Percentiles rank a stretch among this genome's conserved stretches.
Evolutionary conservation across 495 filamentous ascomycete species (phyloP).

Genomic region (Pseudevernia furfuracea): DNA sequence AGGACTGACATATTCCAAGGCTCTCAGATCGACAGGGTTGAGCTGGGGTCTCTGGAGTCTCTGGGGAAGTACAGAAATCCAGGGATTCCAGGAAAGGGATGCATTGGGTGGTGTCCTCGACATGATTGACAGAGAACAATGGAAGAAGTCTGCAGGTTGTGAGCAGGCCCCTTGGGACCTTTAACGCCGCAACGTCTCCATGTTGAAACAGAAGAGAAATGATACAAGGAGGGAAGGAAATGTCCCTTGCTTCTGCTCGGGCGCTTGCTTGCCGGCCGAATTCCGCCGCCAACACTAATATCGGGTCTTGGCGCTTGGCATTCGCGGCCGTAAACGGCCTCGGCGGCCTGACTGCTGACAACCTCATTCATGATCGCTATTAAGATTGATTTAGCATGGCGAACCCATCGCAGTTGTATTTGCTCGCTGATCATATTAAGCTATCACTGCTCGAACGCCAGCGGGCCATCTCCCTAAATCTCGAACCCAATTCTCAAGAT

Average conservation of each 20-base stretch:
- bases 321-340: not conserved
- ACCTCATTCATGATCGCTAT: not conserved
- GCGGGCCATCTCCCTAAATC: conserved; percentile 77
- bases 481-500: conserved; percentile 78
- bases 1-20: conserved; percentile 58
- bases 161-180: not conserved
- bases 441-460: conserved; percentile 69
- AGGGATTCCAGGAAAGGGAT: not conserved
- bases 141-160: not conserved
- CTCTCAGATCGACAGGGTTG: conserved; percentile 51
- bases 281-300: not conserved
- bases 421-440: conserved; percentile 50
- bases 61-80: not conserved
- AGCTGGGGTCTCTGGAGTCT: conserved; percentile 1
- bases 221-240: not conserved
- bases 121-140: not conserved
- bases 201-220: not conserved
- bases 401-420: conserved; percentile 47
- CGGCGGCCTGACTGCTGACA: not conserved
- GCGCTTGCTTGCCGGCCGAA: not conserved
- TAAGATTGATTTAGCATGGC: conserved; percentile 39
- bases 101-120: not conserved
- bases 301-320: not conserved
- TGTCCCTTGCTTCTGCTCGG: not conserved
- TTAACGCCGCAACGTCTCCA: not conserved